Evolutionary conservation across 139 green algal species (phyloP), one percentile per base, ranked within the genome.

Genomic region (Picochlorum costavermella): DNA sequence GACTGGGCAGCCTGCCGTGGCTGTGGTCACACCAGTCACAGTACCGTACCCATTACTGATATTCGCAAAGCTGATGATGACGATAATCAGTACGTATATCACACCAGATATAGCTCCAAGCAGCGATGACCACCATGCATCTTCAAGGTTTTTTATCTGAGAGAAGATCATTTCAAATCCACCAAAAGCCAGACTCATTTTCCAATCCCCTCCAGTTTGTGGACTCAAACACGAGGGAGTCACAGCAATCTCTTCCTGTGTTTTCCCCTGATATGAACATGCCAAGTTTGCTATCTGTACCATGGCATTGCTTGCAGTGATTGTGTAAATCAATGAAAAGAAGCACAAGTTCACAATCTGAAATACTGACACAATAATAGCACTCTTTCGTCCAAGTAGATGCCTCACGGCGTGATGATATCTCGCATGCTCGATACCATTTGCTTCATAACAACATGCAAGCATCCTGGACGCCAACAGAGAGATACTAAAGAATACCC

Each of bases 151-250:
- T 2, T 5, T 29, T 23, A 64, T 43, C 75, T 85, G 72, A 10
- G 50, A 68, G 5, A 86, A 58, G 16, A 84, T 14, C 23, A 82
- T 20, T 57, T 86, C 57, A 13, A 71, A 5, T 8, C 44, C 74
- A 2, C 56, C 61, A 60, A 84, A 85, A 2, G 80, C 63, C n/a
- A 82, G 33, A 25, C 68, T 64, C 25, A 75, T 60, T 44, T 53
- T 58, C 63, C 74, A 83, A 16, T 61, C 75, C 28, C 62, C 56
- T 23, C 29, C 30, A 0, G 26, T 61, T 2, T 14, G 6, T 26
- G 26, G 16, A 59, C 23, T 59, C 25, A 59, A 2, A 61, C n/a
- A 59, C 1, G 20, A n/a, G 0, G 20, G 50, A 2, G 33, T 40
- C 33, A 13, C 33, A 1, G 33, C 33, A 40, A 40, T 40, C 33